Base-by-base conservation (phyloP, 2,329 filamentous ascomycete species). In the Hypoxylon sp. region DNA sequence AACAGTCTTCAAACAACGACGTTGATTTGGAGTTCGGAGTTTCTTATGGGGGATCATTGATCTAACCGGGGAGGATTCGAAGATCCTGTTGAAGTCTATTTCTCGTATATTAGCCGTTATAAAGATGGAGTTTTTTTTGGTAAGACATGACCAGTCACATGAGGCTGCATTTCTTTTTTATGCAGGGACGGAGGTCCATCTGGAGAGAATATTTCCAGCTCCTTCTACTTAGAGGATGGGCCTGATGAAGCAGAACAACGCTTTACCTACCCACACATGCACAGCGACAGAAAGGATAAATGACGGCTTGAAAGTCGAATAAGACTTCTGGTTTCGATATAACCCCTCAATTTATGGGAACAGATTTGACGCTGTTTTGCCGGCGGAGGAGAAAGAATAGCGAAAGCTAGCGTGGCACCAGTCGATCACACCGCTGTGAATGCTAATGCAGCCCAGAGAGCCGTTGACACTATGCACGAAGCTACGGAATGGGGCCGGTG, bases 271-370 rank as follows among this genome's bases (percentile, higher is more conserved):
- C 60, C 48, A 53, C 57, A 48, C 19, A 63, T 63, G 61, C 30
- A 52, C 34, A 38, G 9, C 43, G 41, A 25, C 19, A 57, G 11
- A 57, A 61, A 5, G 25, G 21, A 23, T 41, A 55, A 41, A 30
- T 46, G 23, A 60, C 13, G 46, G n/a, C 10, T 23, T 36, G 19
- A 43, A 67, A 38, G 55, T 60, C 52, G 49, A 65, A 60, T 56
- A 49, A 52, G 48, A 53, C 30, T 43, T 60, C 32, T 34, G 23
- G 7, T 25, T 55, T 49, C 2, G 50, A 50, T 21, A 41, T 28
- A 28, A 61, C 65, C 62, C 65, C 65, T 68, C 62, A 62, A 66
- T 68, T 63, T 70, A 65, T 68, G 68, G 67, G 56, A 64, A 68
- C 65, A 23, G 45, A 50, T 32, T 56, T 2, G 51, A 61, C 43